These are phyloP conservation scores for Punica granatum DNA, from an alignment of 345 rosid genomes.

Conservation along the genomic window DNA sequence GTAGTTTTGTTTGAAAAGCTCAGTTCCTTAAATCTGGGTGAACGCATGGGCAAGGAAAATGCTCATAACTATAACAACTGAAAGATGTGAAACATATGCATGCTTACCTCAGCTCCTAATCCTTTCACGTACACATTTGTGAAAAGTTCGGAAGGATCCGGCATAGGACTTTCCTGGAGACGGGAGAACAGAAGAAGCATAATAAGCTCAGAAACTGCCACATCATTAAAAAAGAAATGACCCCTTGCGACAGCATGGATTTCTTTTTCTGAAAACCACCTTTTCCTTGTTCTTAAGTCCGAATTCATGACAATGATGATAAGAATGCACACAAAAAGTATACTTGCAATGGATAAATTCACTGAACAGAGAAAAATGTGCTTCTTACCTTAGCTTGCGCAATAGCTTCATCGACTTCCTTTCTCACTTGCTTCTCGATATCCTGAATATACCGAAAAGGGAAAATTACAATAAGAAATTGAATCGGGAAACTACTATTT, in stretches of 20 bases:
- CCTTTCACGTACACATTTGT: conserved; percentile 77
- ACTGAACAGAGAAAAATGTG: too few species aligned
- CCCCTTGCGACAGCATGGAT: neutral
- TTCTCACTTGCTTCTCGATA: conserved; percentile 80
- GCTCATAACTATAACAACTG: neutral
- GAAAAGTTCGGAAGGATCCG: conserved; percentile 80
- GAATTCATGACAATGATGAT: neutral
- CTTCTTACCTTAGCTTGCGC: conserved; percentile 83
- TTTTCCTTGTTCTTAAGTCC: too few species aligned
- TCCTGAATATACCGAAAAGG: conserved; percentile 40
- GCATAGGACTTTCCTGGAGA: conserved; percentile 91
- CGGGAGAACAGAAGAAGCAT: neutral
- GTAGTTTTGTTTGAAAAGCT: too few species aligned
- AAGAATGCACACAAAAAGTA: neutral
- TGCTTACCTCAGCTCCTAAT: conserved; percentile 63
- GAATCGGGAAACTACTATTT: neutral
- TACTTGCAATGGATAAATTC: too few species aligned
- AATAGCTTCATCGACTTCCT: conserved; percentile 90
- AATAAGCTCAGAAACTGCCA: conserved; percentile 5
- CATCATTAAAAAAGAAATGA: conserved; percentile 4
- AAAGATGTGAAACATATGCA: neutral
- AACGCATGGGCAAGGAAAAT: neutral
- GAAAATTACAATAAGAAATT: neutral
- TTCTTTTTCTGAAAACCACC: neutral
- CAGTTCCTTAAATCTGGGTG: neutral